phyloP scores from a whole-genome alignment of 306 rosid genomes.

The Quercus suber region DNA sequence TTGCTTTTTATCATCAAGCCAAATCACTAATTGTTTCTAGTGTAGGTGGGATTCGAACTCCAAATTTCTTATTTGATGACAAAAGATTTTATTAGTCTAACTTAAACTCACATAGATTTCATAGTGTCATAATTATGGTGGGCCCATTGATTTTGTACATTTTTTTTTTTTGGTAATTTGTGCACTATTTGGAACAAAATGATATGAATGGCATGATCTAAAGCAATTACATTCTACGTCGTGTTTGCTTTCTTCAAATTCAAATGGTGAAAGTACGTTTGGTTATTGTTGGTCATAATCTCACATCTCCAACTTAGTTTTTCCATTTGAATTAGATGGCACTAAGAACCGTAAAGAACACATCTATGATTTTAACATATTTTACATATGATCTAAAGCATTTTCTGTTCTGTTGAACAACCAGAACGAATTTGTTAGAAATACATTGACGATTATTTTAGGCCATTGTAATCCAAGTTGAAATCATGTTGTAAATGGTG shows the following conservation, averaged over 20 bases:
- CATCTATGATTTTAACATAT: neutral
- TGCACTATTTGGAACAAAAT: too few relatives aligned
- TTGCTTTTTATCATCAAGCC: too few relatives aligned
- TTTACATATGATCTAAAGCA: neutral
- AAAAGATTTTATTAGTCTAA: too few relatives aligned
- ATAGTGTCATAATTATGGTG: neutral
- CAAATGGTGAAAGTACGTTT: too few relatives aligned
- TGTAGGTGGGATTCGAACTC: too few relatives aligned
- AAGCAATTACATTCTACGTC: too few relatives aligned
- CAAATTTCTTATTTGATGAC: too few relatives aligned
- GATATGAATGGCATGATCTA: too few relatives aligned
- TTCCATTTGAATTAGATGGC: neutral
- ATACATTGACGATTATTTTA: neutral
- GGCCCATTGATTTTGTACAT: too few relatives aligned
- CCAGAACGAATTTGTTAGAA: neutral
- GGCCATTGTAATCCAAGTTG: neutral
- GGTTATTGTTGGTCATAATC: neutral
- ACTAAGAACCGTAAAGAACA: neutral
- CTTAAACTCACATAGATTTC: neutral
- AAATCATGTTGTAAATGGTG: neutral
- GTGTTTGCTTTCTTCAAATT: too few relatives aligned
- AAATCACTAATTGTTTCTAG: too few relatives aligned
- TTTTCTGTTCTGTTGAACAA: neutral
- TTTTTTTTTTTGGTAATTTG: too few relatives aligned
- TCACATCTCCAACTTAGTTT: neutral